Conservation (phyloP, 1,139 yeast species). For the Lodderomyces theae region DNA sequence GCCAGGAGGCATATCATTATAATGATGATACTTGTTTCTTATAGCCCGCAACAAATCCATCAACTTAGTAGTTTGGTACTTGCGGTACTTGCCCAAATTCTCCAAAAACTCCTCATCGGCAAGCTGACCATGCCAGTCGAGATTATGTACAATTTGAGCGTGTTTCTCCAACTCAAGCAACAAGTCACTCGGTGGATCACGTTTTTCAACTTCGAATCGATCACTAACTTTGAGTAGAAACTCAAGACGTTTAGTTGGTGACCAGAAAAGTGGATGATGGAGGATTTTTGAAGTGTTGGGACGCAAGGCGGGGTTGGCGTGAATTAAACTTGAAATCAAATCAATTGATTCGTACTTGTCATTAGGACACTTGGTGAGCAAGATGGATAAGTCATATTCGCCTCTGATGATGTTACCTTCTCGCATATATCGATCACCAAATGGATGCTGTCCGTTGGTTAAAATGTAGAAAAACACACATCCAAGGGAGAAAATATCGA, state of each 20-base stretch:
- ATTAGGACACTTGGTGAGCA: conserved; percentile 39
- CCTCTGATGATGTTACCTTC: conserved; percentile 87
- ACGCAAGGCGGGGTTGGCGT: conserved; percentile 62
- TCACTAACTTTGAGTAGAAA: conserved; percentile 86
- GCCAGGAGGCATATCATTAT: conserved; percentile 75
- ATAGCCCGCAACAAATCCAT: conserved; percentile 87
- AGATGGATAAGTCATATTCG: conserved; percentile 50
- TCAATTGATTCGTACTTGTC: conserved; percentile 67
- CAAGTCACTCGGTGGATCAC: conserved; percentile 81
- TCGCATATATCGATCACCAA: conserved; percentile 82
- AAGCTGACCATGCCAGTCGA: conserved; percentile 78
- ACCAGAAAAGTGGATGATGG: conserved; percentile 90
- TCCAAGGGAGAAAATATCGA: conserved; percentile 91
- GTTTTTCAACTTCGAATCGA: conserved; percentile 79
- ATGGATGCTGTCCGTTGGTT: conserved; percentile 88
- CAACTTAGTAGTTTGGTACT: conserved; percentile 72
- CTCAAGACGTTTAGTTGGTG: conserved; percentile 68
- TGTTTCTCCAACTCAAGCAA: conserved; percentile 57
- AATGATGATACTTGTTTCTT: conserved; percentile 91
- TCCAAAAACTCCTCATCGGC: conserved; percentile 64
- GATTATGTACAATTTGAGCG: conserved; percentile 51
- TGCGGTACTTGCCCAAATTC: conserved; percentile 86
- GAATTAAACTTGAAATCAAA: conserved; percentile 70
- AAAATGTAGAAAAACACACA: conserved; percentile 89
- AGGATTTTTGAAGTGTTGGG: conserved; percentile 70